Evolutionary conservation across 2,329 filamentous ascomycete genomes (phyloP).

Genomic region (Aureobasidium sp.): DNA sequence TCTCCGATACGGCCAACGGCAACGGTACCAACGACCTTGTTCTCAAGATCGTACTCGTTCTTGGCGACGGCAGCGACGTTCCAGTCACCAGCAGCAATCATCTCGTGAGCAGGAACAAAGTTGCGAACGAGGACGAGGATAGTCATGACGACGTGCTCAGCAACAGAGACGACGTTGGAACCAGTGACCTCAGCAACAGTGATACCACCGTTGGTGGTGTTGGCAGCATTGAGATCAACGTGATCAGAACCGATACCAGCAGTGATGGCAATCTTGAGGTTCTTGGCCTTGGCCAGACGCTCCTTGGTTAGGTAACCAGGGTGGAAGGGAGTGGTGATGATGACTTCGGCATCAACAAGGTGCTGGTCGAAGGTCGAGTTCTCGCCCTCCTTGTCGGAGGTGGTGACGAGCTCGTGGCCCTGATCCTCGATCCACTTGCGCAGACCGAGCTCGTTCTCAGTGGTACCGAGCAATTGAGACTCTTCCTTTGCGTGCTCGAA

Average conservation of each 20-base stretch:
- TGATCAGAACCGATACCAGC: slow-evolving; percentile 99
- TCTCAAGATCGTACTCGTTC: slow-evolving; percentile 98
- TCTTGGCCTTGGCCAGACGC: slow-evolving; percentile 98
- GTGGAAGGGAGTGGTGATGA: slow-evolving; percentile 99
- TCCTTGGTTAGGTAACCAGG: slow-evolving; percentile 97
- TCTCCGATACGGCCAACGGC: slow-evolving; percentile 98
- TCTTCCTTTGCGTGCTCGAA: slow-evolving; percentile 89
- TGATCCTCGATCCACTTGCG: slow-evolving; percentile 98
- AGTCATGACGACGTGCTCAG: slow-evolving; percentile 99
- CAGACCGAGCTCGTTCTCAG: slow-evolving; percentile 98
- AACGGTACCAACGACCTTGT: slow-evolving; percentile 98
- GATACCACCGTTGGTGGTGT: slow-evolving; percentile 98
- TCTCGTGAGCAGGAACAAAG: slow-evolving; percentile 98
- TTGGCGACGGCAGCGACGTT: slow-evolving; percentile 96
- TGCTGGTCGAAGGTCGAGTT: slow-evolving; percentile 96
- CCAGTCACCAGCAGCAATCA: slow-evolving; percentile 91
- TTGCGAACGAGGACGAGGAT: slow-evolving; percentile 97
- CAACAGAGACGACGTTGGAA: slow-evolving; percentile 98
- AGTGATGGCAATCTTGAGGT: slow-evolving; percentile 97
- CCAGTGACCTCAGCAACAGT: slow-evolving; percentile 99
- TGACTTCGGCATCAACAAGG: slow-evolving; percentile 96
- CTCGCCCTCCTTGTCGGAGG: slow-evolving; percentile 97
- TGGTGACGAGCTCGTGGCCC: slow-evolving; percentile 97
- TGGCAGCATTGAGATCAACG: slow-evolving; percentile 96
- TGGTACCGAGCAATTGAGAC: slow-evolving; percentile 91